Base-by-base conservation (phyloP, 2,329 filamentous ascomycete species). In the Aspergillus cejpii region DNA sequence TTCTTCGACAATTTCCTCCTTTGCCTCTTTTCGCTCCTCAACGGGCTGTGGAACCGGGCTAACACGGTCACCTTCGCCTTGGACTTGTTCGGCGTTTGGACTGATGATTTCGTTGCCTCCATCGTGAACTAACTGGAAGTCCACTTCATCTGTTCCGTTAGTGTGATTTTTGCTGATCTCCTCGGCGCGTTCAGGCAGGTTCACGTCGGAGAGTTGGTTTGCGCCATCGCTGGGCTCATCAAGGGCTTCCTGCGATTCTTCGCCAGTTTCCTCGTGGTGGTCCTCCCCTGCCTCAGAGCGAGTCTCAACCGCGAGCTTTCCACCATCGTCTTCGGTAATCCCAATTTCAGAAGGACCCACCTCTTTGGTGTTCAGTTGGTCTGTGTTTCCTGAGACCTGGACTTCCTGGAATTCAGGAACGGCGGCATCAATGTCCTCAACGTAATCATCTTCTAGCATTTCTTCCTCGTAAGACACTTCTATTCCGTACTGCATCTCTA, bases 401-500 rank as follows among this genome's bases (percentile, higher is more conserved):
- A 52, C 44, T 15, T 55, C 48, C 33, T 45, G 41, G 7, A 51
- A 45, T 27, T 53, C 51, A 6, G 56, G 56, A 12, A 64, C 53
- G 2, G 60, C 53, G 21, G 58, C 58, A 51, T 65, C 62, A 29
- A 59, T 56, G 38, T 63, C 57, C 47, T 66, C 63, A 39, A 61
- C 61, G 26, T 63, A 64, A 36, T 68, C 67, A 26, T 65, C 63
- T 41, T 68, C 66, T 20, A 63, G 44, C 66, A 70, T 69, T 39
- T 68, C 66, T 14, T 63, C 60, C 47, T 70, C 65, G 21, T 66
- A 67, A 7, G 54, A 49, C 23, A 58, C 57, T 19, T 60, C 58
- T 8, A 55, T 44, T 20, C 51, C 54, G 37, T 60, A 58, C 37
- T 64, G 60, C 27, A 62, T 59, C 36, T 65, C 61, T 40, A 62